Evolutionary conservation across 495 filamentous ascomycete genomes (phyloP), one percentile per base, ranked within the genome.

Genomic region (Cetradonia linearis): DNA sequence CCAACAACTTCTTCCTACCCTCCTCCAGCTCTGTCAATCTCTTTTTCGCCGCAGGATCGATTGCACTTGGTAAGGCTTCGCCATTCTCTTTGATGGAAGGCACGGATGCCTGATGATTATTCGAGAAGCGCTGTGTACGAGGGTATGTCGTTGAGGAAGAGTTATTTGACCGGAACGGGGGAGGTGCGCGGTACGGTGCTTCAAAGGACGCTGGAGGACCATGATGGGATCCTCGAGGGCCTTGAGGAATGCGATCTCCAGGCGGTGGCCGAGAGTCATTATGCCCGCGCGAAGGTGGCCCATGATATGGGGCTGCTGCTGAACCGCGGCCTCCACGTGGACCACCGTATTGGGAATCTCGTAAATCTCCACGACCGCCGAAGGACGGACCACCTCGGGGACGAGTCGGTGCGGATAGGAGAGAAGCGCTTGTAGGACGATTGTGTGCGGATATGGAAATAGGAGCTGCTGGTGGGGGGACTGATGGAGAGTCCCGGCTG

Each of bases 361-460:
- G 48, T 28, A 64, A 44, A 28, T 63, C 66, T 20, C 50, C 50
- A 33, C 62, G 42, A 36, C 55, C 37, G 20, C 25, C 46, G 27
- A 62, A 62, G 55, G 66, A 68, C 36, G 71, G 62, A 54, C 73
- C 77, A 34, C 80, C 78, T 40, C 80, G 78, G 37, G 82, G 82
- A 13, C 78, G 79, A 18, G 81, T 83, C n/a, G 83, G 83, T 14
- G 81, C 81, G 38, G 80, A 77, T 2, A 83, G 69, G 25, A 82
- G 62, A 36, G 81, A 77, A 31, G 76, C 68, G 62, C 73, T 81
- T 5, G 70, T 66, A 16, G 71, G 71, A 11, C 81, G 79, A 65
- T 71, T 76, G 37, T 77, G 80, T 8, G 75, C 68, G 16, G 76
- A 73, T 62, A 75, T 69, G 2, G 73, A 69, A 37, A 75, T 76